These are phyloP conservation scores for Sarocladium brachiariae DNA, from an alignment of 2,329 filamentous ascomycete genomes.

Conservation along the genomic window DNA sequence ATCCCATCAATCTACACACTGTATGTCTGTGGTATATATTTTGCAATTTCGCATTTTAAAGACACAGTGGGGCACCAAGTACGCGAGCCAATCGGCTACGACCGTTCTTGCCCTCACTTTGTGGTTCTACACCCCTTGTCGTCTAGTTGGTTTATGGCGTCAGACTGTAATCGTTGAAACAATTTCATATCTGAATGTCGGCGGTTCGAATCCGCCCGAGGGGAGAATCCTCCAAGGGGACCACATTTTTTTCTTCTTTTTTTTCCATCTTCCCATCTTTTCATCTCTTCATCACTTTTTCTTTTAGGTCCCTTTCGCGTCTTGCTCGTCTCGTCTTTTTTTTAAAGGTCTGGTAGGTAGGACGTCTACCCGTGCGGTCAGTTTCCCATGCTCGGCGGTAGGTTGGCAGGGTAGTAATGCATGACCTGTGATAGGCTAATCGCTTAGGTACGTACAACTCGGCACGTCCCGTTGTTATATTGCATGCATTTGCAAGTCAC, in stretches of 20 bases:
- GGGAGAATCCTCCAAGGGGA: conserved; percentile 10
- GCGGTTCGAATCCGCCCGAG: conserved; percentile 10
- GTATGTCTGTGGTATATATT: too few species aligned
- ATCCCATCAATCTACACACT: too few species aligned
- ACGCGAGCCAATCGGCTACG: conserved; percentile 8
- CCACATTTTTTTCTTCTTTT: conserved; percentile 6
- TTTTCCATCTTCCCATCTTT: too few species aligned
- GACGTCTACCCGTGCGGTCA: too few species aligned
- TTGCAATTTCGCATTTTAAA: background rate
- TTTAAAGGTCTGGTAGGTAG: too few species aligned
- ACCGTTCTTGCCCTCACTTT: conserved; percentile 1
- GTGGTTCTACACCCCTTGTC: conserved; percentile 7
- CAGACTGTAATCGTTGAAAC: conserved; percentile 9
- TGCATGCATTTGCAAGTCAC: background rate
- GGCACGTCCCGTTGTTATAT: background rate
- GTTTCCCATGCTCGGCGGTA: too few species aligned
- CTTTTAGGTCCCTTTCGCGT: too few species aligned
- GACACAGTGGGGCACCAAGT: conserved; percentile 6
- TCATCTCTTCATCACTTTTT: too few species aligned
- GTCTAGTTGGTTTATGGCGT: conserved; percentile 11
- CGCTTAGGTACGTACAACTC: conserved; percentile 2
- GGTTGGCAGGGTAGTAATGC: background rate
- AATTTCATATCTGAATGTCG: conserved; percentile 11
- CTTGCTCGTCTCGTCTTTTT: background rate
- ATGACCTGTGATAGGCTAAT: background rate